Percentiles rank a stretch among this genome's conserved stretches.
These are phyloP conservation scores for Tagetes patula DNA, from an alignment of 129 eudicot genomes.

Conservation along the genomic window DNA sequence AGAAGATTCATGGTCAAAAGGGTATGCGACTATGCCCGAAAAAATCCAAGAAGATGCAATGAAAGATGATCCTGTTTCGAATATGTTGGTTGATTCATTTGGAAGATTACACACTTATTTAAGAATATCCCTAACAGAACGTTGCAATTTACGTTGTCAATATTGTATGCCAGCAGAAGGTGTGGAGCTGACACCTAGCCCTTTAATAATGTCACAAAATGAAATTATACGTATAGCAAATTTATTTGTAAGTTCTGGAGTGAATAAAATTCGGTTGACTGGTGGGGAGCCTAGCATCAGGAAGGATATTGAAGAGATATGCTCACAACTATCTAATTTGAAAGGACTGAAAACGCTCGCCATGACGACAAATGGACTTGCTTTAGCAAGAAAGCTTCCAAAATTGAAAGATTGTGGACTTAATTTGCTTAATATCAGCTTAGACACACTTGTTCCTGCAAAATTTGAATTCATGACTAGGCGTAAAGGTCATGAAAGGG, in stretches of 20 bases:
- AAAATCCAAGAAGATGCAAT: constrained; percentile 49
- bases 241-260: constrained; percentile 88
- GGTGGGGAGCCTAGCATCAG: constrained; percentile 97
- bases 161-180: constrained; percentile 99
- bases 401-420: constrained; percentile 78
- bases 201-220: constrained; percentile 59
- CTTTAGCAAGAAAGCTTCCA: constrained; percentile 73
- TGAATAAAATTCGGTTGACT: constrained; percentile 86
- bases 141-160: constrained; percentile 95
- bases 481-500: constrained; percentile 88
- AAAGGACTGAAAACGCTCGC: constrained; percentile 84
- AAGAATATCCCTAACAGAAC: constrained; percentile 91
- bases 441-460: constrained; percentile 90
- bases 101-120: constrained; percentile 93
- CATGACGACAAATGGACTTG: constrained; percentile 89
- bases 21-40: constrained; percentile 57
- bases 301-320: constrained; percentile 83
- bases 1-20: constrained; percentile 38
- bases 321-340: constrained; percentile 65
- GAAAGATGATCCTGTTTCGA: constrained; percentile 46
- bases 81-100: constrained; percentile 86
- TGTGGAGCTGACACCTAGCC: constrained; percentile 71
- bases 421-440: constrained; percentile 76
- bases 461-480: constrained; percentile 95
- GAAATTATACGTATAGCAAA: constrained; percentile 81